These are phyloP conservation scores for Phytophthora capsici DNA, from an alignment of 352 stramenopile species.

Conservation along the genomic window DNA sequence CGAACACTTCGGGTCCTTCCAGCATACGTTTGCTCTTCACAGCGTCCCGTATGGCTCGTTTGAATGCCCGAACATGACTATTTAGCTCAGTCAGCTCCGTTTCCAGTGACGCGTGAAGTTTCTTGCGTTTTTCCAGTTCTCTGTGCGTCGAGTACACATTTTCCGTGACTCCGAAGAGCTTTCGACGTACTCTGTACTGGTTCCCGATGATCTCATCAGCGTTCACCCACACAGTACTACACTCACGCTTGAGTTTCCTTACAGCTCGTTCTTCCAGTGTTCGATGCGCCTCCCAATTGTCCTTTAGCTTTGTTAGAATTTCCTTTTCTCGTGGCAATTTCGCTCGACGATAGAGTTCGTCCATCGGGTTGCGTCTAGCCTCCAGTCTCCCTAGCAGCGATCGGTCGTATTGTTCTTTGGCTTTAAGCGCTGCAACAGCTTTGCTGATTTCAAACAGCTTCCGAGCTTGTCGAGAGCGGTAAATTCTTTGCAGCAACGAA, in stretches of 20 bases:
- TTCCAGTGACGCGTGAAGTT: conserved; percentile 40
- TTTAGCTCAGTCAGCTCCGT: conserved; percentile 46
- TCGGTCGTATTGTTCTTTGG: conserved; percentile 62
- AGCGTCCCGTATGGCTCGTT: conserved; percentile 48
- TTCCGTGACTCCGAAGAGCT: conserved; percentile 74
- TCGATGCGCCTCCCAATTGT: conserved; percentile 58
- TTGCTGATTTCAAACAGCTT: conserved; percentile 67
- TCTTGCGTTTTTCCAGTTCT: conserved; percentile 47
- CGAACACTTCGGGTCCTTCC: conserved; percentile 58
- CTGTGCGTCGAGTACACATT: conserved; percentile 69
- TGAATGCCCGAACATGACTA: conserved; percentile 42
- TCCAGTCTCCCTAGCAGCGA: conserved; percentile 60
- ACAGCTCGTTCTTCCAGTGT: conserved; percentile 52
- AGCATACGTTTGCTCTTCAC: conserved; percentile 54
- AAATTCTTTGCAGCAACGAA: conserved; percentile 53
- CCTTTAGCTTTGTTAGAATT: conserved; percentile 46
- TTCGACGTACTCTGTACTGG: conserved; percentile 44
- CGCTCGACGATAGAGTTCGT: conserved; percentile 66
- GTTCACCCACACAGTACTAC: conserved; percentile 33
- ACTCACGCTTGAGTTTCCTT: conserved; percentile 54
- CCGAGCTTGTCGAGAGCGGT: conserved; percentile 45
- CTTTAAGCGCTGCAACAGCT: conserved; percentile 55
- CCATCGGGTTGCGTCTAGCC: conserved; percentile 66
- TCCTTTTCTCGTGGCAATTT: conserved; percentile 55
- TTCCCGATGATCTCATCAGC: conserved; percentile 55